Evolutionary conservation across 2,329 filamentous ascomycete species (phyloP), one percentile per base, ranked within the genome.

Genomic region (Tolypocladium endophyticum): DNA sequence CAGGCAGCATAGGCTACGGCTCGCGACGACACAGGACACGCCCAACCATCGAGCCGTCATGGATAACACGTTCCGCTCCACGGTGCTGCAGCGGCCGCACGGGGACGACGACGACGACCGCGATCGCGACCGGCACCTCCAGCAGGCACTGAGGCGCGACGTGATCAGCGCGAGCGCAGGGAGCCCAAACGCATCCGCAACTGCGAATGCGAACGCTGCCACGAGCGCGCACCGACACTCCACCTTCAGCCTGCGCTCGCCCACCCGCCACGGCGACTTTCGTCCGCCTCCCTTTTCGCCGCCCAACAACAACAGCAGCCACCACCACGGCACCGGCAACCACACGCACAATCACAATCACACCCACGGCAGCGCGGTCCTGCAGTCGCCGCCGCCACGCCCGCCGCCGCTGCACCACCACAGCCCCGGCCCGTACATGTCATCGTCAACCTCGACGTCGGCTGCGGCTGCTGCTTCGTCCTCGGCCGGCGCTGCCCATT

Each of bases 31-130:
- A n/a, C 30, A 5, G 12, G 25, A 35, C 50, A 53, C 47, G 28
- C 25, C 14, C 45, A 50, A 50, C 45, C 12, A n/a, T 23, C 30
- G 50, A 53, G 50, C 30, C 67, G 68, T 59, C 61, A 80, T 80
- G 77, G 77, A 80, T 60, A 73, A 73, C 64, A 75, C 74, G 67
- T 81, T 80, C 64, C 77, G 73, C 64, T 79, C 79, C 62, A 80
- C 77, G 56, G 77, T 81, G 67, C 72, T 81, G 70, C 78, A 78
- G 66, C 76, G 72, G 63, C 76, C 75, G 63, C 69, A 71, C 69
- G 73, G 72, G 67, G 71, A 75, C n/a, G n/a, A 36, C 60, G 76
- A 75, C 55, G 69, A 72, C 16, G 47, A 50, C 20, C 52, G 45
- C 56, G 59, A 60, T 9, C 52, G 59, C 52, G 56, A 61, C 18